Evolutionary conservation across 2,329 filamentous ascomycete species (phyloP), one percentile per base, ranked within the genome.

Genomic region (Gliomastix tumulicola): DNA sequence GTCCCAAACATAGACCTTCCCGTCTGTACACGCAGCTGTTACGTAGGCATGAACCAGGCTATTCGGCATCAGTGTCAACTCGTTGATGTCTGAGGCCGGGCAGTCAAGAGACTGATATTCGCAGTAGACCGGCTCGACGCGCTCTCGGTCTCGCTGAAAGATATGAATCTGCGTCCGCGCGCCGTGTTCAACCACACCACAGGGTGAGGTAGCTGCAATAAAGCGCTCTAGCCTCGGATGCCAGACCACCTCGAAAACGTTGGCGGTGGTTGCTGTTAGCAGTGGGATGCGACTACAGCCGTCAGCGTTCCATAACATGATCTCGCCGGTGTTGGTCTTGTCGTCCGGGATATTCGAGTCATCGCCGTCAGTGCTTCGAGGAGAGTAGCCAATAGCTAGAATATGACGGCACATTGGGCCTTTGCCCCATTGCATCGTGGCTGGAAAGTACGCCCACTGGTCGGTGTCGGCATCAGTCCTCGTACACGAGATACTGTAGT

Each of bases 231-330:
- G 59, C 0, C 49, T 63, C 0, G 78, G 77, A 47, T 82, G 78
- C 78, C 78, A 82, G 0, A 67, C 59, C 3, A 81, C 71, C 46
- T 82, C 78, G 31, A 82, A 82, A 3, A 81, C 74, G 39, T 82
- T 82, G 32, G 75, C 68, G 1, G 66, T 69, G 1, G 68, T 68
- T 2, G 66, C 69, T 4, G 70, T 68, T 16, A 64, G 56, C 4
- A 82, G 63, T 5, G 59, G 62, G 31, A 78, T 56, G 31, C 64
- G 59, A 9, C 59, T 50, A 9, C 62, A 60, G 3, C 56, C 59
- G 1, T 51, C 37, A 0, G 70, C 67, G 48, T 82, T 65, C 74
- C 76, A 82, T 2, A 82, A 51, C 28, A 71, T 71, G 4, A 82
- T 66, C 47, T 81, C 76, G 9, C 78, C 78, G 0, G 74, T 68